Base-by-base conservation (phyloP, 2,329 filamentous ascomycete species). In the Davidsoniella australis region DNA sequence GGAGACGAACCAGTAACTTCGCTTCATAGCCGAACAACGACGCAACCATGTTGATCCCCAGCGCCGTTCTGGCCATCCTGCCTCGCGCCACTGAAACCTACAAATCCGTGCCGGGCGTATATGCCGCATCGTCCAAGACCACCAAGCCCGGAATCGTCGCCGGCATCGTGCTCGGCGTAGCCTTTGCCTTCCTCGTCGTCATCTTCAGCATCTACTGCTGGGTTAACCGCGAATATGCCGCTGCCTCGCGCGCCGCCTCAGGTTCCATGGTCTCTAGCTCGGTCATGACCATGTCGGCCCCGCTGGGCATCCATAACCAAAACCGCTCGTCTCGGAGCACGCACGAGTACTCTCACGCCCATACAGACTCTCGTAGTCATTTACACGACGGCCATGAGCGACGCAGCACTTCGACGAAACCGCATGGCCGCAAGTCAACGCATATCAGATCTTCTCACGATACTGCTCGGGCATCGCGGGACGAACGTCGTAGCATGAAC, bases 81-180 rank as follows among this genome's bases (percentile, higher is more conserved):
- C 29, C 29, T 9, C 29, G 29, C 17, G 53, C 54, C n/a, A 47
- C 51, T 16, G 52, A 50, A 17, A 49, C 51, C n/a, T 53, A 55
- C 23, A 49, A 53, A 39, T 55, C 55, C 43, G 54, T 53, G n/a
- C 52, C 51, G 20, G 54, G 53, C 45, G 53, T 53, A 16, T 53
- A 53, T 45, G 54, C 53, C 40, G 16, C 41, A 41, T 43, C 49
- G 4, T 44, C 45, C 8, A 16, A 42, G 24, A 37, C 36, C 23
- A 36, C 43, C 9, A 45, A 48, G 40, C 49, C 49, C 12, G 50
- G 50, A 17, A 26, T 52, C 9, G 50, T 52, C 43, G 46, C 47
- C 33, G 50, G 46, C 6, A 49, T 52, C 29, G 50, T 52, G 26
- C 38, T 52, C 10, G 47, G 47, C 23, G 43, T 49, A 38, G 47